Base-by-base conservation (phyloP, 2,329 filamentous ascomycete species). In the Ophiostoma tasmaniense region DNA sequence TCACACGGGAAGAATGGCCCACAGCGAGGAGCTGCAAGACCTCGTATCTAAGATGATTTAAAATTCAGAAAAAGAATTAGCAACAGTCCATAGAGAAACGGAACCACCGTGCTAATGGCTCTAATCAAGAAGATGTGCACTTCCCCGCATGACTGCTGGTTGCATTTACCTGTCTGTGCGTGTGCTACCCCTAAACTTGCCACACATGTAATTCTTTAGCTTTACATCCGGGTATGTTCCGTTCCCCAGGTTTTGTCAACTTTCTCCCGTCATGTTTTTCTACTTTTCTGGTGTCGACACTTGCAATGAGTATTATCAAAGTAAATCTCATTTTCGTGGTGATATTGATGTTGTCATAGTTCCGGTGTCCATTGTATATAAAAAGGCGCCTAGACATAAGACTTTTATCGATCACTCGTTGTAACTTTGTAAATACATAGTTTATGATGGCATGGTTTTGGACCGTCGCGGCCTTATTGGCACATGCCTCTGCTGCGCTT, bases 41-140 rank as follows among this genome's bases (percentile, higher is more conserved):
- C 7, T 70, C n/a, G 69, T 70, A 0, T 61, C 66, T n/a, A 66
- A 64, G 28, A 70, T 70, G 69, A 70, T 70, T 14, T 68, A 13
- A 37, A 7, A 35, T 7, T 35, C 8, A 14, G 13, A 39, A 10
- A 39, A 10, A 33, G 33, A 33, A 33, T 33, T 33, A 33, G 33
- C 33, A 33, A 33, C 33, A 33, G 8, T 8, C 33, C 39, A 42
- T 45, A 7, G 14, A 42, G 39, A 17, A 14, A 45, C 42, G 42
- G 42, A 45, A 45, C 42, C 42, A n/a, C 42, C 42, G 42, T 45
- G 42, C 5, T 20, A 20, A 5, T 17, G 17, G 17, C 20, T 20
- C 17, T 45, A 45, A 45, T n/a, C 2, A 20, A 20, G 20, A 20
- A 14, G 14, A 42, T 17, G 17, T 17, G 14, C 14, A 45, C 42